Evolutionary conservation across 768 basidiomycete species (phyloP), one percentile per base, ranked within the genome.

Genomic region (Melanogaster broomeanus): DNA sequence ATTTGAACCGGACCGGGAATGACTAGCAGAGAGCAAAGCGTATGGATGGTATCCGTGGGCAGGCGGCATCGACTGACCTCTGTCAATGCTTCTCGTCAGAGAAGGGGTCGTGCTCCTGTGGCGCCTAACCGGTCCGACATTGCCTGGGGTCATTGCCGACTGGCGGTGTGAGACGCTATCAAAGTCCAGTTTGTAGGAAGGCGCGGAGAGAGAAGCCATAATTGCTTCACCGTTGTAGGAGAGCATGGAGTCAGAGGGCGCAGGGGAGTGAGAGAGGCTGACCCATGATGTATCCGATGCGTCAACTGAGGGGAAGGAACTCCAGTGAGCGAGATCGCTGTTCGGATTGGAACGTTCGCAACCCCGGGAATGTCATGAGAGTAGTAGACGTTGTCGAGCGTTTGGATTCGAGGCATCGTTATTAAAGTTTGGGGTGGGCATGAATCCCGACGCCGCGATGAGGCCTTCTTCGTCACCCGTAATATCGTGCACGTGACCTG

Each of bases 31-130:
- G 9, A 49, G 30, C 1, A 58, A 52, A 9, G 76, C 79, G 45
- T 85, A 85, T 19, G 86, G 77, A 62, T 86, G 81, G 57, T 84
- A 81, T 42, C 79, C 77, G 45, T 83, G 73, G 52, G 62, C 69
- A 11, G 71, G 72, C 35, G 71, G 72, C 24, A 67, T 65, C 28
- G 82, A 80, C 51, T 77, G 64, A 30, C 74, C 72, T 57, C 80
- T 81, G 39, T 72, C 75, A 46, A 76, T 81, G 46, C 71, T 77
- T 46, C 83, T 76, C 41, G 75, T 67, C 25, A 84, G 55, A 0
- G 83, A 83, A 9, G 89, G 88, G 8, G 89, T 91, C 78, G 87
- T 88, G 66, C 87, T 88, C 49, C 88, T 77, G 62, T 89, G 83
- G 41, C 89, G 76, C 45, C 87, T 73, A 41, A 83, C 76, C 10